Evolutionary conservation across 768 basidiomycete genomes (phyloP).

Genomic region (Dentipellis fragilis): DNA sequence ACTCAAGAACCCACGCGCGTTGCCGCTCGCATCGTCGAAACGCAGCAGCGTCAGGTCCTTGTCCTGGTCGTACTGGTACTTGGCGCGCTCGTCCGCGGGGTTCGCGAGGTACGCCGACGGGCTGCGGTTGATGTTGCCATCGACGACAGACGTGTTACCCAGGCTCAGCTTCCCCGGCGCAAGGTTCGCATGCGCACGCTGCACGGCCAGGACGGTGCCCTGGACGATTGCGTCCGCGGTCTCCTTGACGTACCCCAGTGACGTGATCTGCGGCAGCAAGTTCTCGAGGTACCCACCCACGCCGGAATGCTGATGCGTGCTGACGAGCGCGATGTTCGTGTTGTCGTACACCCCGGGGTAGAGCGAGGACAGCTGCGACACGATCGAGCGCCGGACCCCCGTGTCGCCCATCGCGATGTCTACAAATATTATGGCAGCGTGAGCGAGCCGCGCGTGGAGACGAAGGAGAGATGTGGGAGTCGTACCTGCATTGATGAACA

Average conservation of each 20-base stretch:
- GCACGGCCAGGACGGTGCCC: conserved; percentile 60
- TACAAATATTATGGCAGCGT: conserved; percentile 13
- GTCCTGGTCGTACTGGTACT: conserved; percentile 64
- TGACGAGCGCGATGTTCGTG: conserved; percentile 65
- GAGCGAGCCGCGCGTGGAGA: not conserved
- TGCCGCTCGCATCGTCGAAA: conserved; percentile 50
- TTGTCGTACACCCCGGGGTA: conserved; percentile 59
- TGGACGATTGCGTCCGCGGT: conserved; percentile 63
- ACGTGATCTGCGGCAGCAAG: conserved; percentile 66
- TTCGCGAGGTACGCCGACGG: conserved; percentile 73
- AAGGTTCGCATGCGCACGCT: conserved; percentile 54
- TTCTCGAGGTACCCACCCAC: conserved; percentile 76
- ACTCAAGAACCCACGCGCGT: conserved; percentile 55
- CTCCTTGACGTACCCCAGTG: conserved; percentile 63
- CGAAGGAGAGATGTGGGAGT: not conserved
- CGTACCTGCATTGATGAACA: conserved; percentile 70
- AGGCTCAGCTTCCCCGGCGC: conserved; percentile 47
- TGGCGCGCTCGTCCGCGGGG: conserved; percentile 56
- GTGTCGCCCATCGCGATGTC: conserved; percentile 81
- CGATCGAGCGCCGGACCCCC: conserved; percentile 61
- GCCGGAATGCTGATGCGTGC: conserved; percentile 69
- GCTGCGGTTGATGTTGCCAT: conserved; percentile 65
- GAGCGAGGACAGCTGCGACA: conserved; percentile 41
- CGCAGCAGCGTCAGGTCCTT: conserved; percentile 61
- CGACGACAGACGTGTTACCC: conserved; percentile 59